Conservation (phyloP, 2,329 filamentous ascomycete genomes). For the Ascochyta rabiei region DNA sequence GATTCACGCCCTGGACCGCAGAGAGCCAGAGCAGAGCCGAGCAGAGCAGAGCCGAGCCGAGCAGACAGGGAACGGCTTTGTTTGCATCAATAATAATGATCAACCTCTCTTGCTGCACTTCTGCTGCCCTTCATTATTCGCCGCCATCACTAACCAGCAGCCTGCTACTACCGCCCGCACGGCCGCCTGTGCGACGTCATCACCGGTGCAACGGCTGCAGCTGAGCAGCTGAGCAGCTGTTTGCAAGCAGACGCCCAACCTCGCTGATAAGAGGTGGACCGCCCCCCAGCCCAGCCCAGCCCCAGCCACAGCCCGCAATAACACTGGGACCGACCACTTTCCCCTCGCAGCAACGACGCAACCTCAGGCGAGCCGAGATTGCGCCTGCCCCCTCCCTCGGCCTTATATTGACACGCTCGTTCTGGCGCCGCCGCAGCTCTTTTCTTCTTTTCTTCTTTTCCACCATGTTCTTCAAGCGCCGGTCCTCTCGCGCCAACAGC, state of each 20-base stretch:
- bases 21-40: too few species aligned
- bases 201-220: conserved; percentile 7
- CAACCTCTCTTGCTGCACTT: background rate
- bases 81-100: too few species aligned
- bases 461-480: conserved; percentile 59
- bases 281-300: conserved; percentile 22
- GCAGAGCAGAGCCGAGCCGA: too few species aligned
- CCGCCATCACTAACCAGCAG: too few species aligned
- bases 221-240: background rate
- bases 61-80: too few species aligned
- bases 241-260: conserved; percentile 18
- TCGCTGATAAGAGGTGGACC: conserved; percentile 16
- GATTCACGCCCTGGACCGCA: background rate
- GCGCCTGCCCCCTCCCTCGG: conserved; percentile 15
- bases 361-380: conserved; percentile 20
- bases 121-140: too few species aligned
- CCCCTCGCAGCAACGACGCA: background rate
- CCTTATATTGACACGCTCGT: conserved; percentile 34
- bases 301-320: conserved; percentile 19
- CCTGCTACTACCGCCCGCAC: background rate
- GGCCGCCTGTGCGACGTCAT: conserved; percentile 6
- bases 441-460: conserved; percentile 25
- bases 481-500: conserved; percentile 53
- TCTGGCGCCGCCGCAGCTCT: conserved; percentile 22
- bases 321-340: conserved; percentile 17